A percentile compares a stretch with the other conserved stretches of the same genome.
Conservation (phyloP, 1,139 yeast genomes). For the Protomyces pachydermus region DNA sequence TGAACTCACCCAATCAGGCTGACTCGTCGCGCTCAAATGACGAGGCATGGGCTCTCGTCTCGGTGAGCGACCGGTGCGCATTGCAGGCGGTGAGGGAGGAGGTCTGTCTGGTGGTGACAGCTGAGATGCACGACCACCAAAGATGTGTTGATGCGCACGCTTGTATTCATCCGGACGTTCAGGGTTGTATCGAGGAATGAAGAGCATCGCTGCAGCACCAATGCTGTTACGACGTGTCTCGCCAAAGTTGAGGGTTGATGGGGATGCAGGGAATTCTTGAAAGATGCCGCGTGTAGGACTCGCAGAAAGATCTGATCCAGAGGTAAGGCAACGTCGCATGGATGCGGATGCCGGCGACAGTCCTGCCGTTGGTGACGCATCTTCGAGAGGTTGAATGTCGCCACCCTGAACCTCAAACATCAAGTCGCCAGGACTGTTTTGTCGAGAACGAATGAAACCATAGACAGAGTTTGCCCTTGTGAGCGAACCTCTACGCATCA, state of each 20-base stretch:
- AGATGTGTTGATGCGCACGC: neutral
- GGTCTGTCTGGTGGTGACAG: neutral
- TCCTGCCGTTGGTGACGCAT: neutral
- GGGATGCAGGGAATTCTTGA: neutral
- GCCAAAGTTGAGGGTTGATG: neutral
- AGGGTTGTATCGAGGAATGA: neutral
- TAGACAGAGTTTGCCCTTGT: neutral
- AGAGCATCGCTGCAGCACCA: neutral
- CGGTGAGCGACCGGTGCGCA: neutral
- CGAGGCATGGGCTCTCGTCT: too few species aligned
- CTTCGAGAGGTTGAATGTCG: neutral
- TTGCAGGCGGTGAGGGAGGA: neutral
- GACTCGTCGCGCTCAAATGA: neutral
- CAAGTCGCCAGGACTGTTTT: neutral
- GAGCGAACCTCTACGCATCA: neutral
- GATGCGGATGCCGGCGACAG: neutral
- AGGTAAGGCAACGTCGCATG: neutral
- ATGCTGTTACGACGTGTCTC: neutral
- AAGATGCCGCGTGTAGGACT: neutral
- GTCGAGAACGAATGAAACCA: neutral
- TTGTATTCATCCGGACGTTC: neutral
- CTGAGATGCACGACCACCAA: neutral
- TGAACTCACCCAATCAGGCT: neutral
- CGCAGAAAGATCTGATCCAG: neutral
- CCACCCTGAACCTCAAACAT: neutral